These are phyloP conservation scores for Ambrosiella xylebori DNA, from an alignment of 2,329 filamentous ascomycete species.

Conservation along the genomic window DNA sequence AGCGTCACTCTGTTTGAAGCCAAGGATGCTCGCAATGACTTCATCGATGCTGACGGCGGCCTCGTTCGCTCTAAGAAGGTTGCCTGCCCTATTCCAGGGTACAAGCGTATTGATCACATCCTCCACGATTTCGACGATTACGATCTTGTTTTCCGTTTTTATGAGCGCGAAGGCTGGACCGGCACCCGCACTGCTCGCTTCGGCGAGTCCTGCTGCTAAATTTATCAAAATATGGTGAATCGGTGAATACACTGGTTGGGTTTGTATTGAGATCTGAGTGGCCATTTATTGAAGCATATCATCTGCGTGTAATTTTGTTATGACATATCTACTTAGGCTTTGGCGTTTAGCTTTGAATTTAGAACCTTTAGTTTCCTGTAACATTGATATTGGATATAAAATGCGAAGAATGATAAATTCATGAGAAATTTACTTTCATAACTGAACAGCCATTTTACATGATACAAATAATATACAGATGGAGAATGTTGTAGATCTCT, in stretches of 20 bases:
- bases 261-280: neutral
- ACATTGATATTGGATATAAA: neutral
- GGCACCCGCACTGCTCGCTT: slow-evolving; percentile 35
- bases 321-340: neutral
- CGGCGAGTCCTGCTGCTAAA: slow-evolving; percentile 25
- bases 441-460: neutral
- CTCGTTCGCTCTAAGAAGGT: slow-evolving; percentile 26
- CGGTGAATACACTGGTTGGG: neutral
- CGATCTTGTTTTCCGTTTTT: slow-evolving; percentile 90
- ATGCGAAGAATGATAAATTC: neutral
- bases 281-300: neutral
- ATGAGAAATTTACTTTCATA: neutral
- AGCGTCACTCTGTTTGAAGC: slow-evolving; percentile 93
- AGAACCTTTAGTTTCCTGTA: neutral
- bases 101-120: slow-evolving; percentile 79
- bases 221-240: neutral
- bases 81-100: slow-evolving; percentile 51
- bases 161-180: slow-evolving; percentile 69
- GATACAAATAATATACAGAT: slow-evolving; percentile 7
- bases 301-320: neutral
- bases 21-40: slow-evolving; percentile 31
- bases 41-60: slow-evolving; percentile 7
- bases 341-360: slow-evolving; percentile 4
- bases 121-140: slow-evolving; percentile 97
- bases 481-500: neutral